Evolutionary conservation across 495 filamentous ascomycete genomes (phyloP), one percentile per base, ranked within the genome.

Genomic region (Annulohypoxylon nitens): DNA sequence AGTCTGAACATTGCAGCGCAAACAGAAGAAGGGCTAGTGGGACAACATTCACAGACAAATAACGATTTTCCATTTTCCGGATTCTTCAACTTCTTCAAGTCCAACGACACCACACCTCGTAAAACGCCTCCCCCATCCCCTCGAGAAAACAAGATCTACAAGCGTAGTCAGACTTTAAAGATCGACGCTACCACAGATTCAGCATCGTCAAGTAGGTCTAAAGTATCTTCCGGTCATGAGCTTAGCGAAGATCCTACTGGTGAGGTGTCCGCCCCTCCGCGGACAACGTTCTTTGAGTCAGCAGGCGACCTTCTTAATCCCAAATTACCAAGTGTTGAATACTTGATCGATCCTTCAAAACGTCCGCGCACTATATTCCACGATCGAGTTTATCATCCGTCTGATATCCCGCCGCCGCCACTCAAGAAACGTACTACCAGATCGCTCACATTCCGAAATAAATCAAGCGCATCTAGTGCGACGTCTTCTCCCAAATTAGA

Each of bases 311-410:
- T 99, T 18, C 86, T 99, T 25, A 95, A 94, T 81, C 96, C 97
- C 2, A 96, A 93, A 10, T 81, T 98, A 2, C 95, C 96, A 12
- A 87, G 92, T 0, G 84, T 86, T 2, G 89, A 92, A 34, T 99
- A 93, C 76, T 85, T 99, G 37, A 86, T 93, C 63, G 90, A 97
- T 64, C 95, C 95, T 12, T 86, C 90, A 36, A 89, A 88, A 54
- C 92, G 96, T n/a, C 88, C 93, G 5, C 88, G 92, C 41, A 97
- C 97, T 11, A 98, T 99, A 67, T 98, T 98, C 81, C 96, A 99
- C 82, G 96, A 98, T 79, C 91, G 96, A 12, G 87, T 98, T 26
- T 99, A 99, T 80, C 93, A 95, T 76, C 93, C 95, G 0, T 89
- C 92, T 43, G 96, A 99, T 79, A 97, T 98, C 51, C 96, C 96